Evolutionary conservation across 495 filamentous ascomycete genomes (phyloP).

Genomic region (Neurospora discreta): DNA sequence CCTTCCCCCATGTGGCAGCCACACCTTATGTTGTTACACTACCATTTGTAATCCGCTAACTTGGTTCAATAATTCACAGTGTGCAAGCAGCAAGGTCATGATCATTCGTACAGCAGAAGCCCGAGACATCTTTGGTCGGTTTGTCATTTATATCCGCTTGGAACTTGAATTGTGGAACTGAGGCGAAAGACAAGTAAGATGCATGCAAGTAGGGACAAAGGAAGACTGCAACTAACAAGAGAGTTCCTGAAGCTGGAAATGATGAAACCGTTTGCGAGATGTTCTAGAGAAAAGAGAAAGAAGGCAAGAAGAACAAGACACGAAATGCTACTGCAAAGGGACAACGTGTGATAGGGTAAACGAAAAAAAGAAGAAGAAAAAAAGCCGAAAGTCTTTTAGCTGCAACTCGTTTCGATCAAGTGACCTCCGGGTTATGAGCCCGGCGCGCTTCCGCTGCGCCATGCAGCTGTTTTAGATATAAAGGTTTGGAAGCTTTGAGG

Average conservation of each 20-base stretch:
- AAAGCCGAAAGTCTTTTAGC: background rate
- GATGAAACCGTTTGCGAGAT: no score
- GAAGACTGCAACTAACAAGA: no score
- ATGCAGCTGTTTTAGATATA: constrained; percentile 2
- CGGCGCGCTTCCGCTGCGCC: constrained; percentile 10
- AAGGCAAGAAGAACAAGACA: background rate
- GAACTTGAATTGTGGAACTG: no score
- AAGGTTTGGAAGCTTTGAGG: rapidly evolving
- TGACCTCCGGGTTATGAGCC: constrained; percentile 10
- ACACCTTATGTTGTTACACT: background rate
- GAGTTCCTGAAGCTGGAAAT: no score
- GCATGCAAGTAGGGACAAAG: no score
- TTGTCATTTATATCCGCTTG: background rate
- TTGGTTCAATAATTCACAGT: background rate
- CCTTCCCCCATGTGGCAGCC: background rate
- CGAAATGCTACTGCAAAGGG: no score
- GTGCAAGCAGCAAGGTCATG: background rate
- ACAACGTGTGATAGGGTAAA: no score
- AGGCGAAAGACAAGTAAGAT: no score
- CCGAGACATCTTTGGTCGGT: background rate
- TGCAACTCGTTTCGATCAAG: constrained; percentile 8
- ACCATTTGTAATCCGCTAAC: background rate
- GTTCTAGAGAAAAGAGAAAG: no score
- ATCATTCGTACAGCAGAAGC: background rate
- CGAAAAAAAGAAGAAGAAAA: background rate